A percentile compares a stretch with the other conserved stretches of the same genome.
Conservation (phyloP, 805 yeast species). For the Kazachstania martiniae region DNA sequence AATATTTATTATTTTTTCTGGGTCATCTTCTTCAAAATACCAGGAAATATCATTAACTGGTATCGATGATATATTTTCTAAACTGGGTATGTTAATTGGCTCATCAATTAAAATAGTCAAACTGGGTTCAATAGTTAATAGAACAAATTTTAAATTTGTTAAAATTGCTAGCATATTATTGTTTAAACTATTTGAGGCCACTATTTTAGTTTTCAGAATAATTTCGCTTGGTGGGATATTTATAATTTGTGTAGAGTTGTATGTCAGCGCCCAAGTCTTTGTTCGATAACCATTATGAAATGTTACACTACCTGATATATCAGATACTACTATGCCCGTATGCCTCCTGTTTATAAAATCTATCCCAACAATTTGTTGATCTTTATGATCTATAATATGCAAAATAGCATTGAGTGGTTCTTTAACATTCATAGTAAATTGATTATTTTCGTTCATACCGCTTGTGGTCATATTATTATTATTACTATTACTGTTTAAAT, state of each 20-base stretch:
- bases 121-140: constrained; percentile 9
- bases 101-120: too few species aligned
- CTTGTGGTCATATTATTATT: too few species aligned
- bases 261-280: constrained; percentile 16
- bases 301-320: constrained; percentile 45
- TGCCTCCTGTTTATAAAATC: constrained; percentile 41
- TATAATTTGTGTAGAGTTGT: constrained; percentile 12
- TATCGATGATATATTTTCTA: neutral
- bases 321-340: constrained; percentile 46
- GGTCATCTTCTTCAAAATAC: constrained; percentile 6
- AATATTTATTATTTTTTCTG: constrained; percentile 5
- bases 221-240: constrained; percentile 8
- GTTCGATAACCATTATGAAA: constrained; percentile 55
- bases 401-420: constrained; percentile 18
- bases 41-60: constrained; percentile 11
- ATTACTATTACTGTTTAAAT: constrained; percentile 27
- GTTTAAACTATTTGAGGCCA: neutral
- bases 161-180: constrained; percentile 20
- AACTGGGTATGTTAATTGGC: too few species aligned
- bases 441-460: neutral
- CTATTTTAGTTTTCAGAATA: constrained; percentile 5
- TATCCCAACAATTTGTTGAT: constrained; percentile 32
- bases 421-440: neutral
- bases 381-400: constrained; percentile 26
- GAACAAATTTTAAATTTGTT: constrained; percentile 12